phyloP scores from a whole-genome alignment of 345 rosid species.

The Murraya koenigii region DNA sequence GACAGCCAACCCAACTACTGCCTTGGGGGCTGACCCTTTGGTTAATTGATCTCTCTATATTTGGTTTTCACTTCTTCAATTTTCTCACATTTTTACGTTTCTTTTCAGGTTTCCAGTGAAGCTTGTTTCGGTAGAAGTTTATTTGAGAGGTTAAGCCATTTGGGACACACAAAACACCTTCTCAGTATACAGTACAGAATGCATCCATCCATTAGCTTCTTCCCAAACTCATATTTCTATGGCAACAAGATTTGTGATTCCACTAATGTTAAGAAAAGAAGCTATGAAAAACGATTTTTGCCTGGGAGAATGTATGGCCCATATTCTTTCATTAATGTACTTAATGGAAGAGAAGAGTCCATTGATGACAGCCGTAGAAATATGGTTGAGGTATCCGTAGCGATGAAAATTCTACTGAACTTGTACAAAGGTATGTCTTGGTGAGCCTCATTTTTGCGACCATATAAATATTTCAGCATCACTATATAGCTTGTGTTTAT shows the following conservation, averaged over 20 bases:
- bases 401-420: constrained; percentile 23
- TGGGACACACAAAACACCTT: constrained; percentile 47
- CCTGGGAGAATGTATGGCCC: constrained; percentile 23
- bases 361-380: constrained; percentile 11
- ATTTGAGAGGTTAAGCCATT: constrained; percentile 51
- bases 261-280: not conserved
- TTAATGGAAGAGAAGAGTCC: not conserved
- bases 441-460: not conserved
- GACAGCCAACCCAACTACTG: too few species aligned
- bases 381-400: constrained; percentile 43
- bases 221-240: constrained; percentile 60
- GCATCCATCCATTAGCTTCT: constrained; percentile 72
- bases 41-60: not conserved
- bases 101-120: constrained; percentile 30
- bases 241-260: constrained; percentile 5
- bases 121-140: constrained; percentile 64
- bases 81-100: not conserved
- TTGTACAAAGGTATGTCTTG: constrained; percentile 17
- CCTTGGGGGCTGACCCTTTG: too few species aligned
- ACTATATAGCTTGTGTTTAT: not conserved
- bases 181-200: constrained; percentile 64
- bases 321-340: constrained; percentile 31
- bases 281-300: not conserved
- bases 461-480: not conserved
- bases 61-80: not conserved